Evolutionary conservation across 75 land plant genomes (phyloP).

Genomic region (Isoetes taiwanensis): DNA sequence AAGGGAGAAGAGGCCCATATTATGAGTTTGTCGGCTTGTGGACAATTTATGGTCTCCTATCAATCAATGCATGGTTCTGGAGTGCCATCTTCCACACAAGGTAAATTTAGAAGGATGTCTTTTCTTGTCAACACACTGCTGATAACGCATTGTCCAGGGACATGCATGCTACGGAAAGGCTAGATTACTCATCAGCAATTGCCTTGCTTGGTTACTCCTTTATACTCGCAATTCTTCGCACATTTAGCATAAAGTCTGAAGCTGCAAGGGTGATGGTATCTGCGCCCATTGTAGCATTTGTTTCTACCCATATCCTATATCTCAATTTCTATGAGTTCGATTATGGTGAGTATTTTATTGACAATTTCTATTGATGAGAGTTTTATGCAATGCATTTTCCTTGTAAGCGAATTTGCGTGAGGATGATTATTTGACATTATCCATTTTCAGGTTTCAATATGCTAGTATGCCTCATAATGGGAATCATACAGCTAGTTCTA

Average conservation of each 20-base stretch:
- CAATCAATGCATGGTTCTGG: conserved; percentile 95
- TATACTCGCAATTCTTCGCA: conserved; percentile 56
- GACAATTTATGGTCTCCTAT: conserved; percentile 69
- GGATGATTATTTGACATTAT: background rate
- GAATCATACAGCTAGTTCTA: conserved; percentile 40
- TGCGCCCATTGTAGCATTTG: conserved; percentile 76
- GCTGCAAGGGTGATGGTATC: conserved; percentile 91
- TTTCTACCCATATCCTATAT: conserved; percentile 80
- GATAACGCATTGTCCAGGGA: conserved; percentile 34
- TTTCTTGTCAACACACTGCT: background rate
- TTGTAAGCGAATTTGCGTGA: background rate
- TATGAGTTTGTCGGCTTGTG: conserved; percentile 76
- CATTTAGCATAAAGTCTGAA: conserved; percentile 55
- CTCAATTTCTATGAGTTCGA: conserved; percentile 79
- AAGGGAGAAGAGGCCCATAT: conserved; percentile 38
- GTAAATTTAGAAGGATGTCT: conserved; percentile 21
- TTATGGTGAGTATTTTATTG: conserved; percentile 41
- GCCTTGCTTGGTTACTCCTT: conserved; percentile 63
- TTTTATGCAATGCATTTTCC: too few relatives aligned
- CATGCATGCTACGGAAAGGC: conserved; percentile 54
- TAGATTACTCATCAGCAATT: conserved; percentile 79
- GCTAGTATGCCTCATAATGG: conserved; percentile 67
- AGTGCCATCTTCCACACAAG: conserved; percentile 76
- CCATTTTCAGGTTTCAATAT: conserved; percentile 62
- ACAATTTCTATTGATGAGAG: background rate